phyloP scores from a whole-genome alignment of 139 green algal species.

The Haematococcus sp. region DNA sequence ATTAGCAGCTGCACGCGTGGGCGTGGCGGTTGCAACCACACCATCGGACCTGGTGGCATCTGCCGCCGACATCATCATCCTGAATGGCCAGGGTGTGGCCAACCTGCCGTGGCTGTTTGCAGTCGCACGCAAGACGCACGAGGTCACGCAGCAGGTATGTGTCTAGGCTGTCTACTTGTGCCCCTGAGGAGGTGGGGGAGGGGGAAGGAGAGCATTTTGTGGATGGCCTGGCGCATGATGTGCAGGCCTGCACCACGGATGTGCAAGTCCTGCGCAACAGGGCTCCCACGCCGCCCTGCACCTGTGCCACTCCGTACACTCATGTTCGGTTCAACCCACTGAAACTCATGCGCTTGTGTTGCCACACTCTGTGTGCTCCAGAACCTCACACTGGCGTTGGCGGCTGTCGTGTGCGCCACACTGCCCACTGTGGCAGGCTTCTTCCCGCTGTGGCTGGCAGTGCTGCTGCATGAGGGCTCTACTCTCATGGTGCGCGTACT shows the following conservation, averaged over 20 bases:
- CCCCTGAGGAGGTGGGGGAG: too few species aligned
- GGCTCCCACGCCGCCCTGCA: too few species aligned
- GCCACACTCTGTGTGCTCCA: too few species aligned
- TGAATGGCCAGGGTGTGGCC: constrained; percentile 68
- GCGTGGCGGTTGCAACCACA: constrained; percentile 65
- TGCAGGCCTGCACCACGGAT: too few species aligned
- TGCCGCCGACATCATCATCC: constrained; percentile 79
- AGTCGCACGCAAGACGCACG: constrained; percentile 57
- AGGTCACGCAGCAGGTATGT: constrained; percentile 21
- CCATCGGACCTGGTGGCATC: constrained; percentile 68
- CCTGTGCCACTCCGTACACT: too few species aligned
- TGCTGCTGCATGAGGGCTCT: constrained; percentile 88
- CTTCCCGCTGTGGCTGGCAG: constrained; percentile 88
- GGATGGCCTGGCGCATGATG: too few species aligned
- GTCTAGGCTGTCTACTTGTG: too few species aligned
- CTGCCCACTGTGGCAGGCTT: constrained; percentile 73
- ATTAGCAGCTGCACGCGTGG: constrained; percentile 78
- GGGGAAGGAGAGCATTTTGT: too few species aligned
- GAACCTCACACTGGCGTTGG: constrained; percentile 80
- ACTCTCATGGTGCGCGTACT: constrained; percentile 73
- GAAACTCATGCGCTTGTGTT: too few species aligned
- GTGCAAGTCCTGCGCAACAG: too few species aligned
- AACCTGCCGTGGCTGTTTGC: constrained; percentile 74
- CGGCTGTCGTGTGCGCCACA: constrained; percentile 65
- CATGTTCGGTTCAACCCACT: too few species aligned